Base-by-base conservation (phyloP, 192 early-diverging fungal species). In the Coemansia sp. region DNA sequence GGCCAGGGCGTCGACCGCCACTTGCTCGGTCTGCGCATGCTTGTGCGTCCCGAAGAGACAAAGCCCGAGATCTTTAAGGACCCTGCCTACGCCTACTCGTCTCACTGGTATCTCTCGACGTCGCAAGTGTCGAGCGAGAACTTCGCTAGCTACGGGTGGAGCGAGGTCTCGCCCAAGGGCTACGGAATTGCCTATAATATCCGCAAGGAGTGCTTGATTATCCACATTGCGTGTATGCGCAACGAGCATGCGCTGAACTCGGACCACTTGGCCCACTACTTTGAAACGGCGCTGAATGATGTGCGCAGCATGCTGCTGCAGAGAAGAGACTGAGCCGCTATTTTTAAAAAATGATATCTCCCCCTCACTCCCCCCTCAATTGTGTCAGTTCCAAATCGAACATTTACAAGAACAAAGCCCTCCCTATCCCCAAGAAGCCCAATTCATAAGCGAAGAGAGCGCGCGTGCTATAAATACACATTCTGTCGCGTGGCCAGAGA, bases 161-260 rank as follows among this genome's bases (percentile, higher is more conserved):
- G 90, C 60, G 87, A 91, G 71, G 91, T 96, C 31, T 87, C 93
- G 41, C 89, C 93, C 12, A 90, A 94, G 82, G 94, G 94, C 19
- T 98, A 92, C 71, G 96, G 96, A 56, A 78, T 94, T 68, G 95
- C 96, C 12, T 98, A 98, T 75, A 97, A 96, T 91, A 89, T 99
- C 67, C 94, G 94, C 78, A 85, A 90, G 53, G 77, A 91, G 72
- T 82, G 86, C 54, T 72, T 98, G 47, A 87, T 95, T 65, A 93
- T 99, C 74, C 97, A 98, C 66, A 82, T 97, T 59, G 91, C 90
- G 9, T 86, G 85, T 72, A 86, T 88, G 75, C 83, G 86, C 85
- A 71, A 89, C 64, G 80, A 82, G 41, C 68, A 70, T 43, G 82
- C 86, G 0, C 70, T 83, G 19, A 70, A 84, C 31, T 87, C 84